These are phyloP conservation scores for Monosporascus sp. DNA, from an alignment of 2,329 filamentous ascomycete genomes.

Conservation along the genomic window DNA sequence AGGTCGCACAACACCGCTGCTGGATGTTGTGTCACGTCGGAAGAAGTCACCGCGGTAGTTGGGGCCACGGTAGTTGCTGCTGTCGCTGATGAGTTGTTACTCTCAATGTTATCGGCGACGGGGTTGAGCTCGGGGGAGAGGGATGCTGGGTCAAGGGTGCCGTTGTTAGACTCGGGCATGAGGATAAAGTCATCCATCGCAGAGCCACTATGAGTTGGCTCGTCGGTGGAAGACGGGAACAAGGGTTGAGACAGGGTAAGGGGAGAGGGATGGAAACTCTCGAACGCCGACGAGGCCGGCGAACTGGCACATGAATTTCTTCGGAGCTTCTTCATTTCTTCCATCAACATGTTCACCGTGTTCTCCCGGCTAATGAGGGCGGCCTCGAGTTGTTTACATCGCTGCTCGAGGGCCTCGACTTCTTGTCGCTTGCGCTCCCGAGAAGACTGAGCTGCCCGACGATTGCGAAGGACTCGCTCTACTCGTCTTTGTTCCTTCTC, in stretches of 20 bases:
- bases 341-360: slow-evolving; percentile 41
- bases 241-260: slow-evolving; percentile 56
- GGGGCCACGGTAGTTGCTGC: slow-evolving; percentile 17
- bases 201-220: slow-evolving; percentile 23
- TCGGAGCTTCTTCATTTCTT: slow-evolving; percentile 46
- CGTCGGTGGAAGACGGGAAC: slow-evolving; percentile 38
- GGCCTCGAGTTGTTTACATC: slow-evolving; percentile 66
- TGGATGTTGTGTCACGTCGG: slow-evolving; percentile 99
- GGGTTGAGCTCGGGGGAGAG: slow-evolving; percentile 54
- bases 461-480: slow-evolving; percentile 93
- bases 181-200: slow-evolving; percentile 41
- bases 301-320: slow-evolving; percentile 37
- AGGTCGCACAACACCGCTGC: slow-evolving; percentile 99
- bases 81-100: slow-evolving; percentile 24
- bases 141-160: slow-evolving; percentile 57
- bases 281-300: slow-evolving; percentile 36
- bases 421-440: slow-evolving; percentile 85
- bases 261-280: slow-evolving; percentile 39
- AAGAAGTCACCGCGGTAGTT: slow-evolving; percentile 41
- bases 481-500: slow-evolving; percentile 98
- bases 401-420: slow-evolving; percentile 77
- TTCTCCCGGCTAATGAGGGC: slow-evolving; percentile 57
- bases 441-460: slow-evolving; percentile 92
- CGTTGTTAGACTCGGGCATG: slow-evolving; percentile 30
- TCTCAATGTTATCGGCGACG: slow-evolving; percentile 36